A percentile compares a stretch with the other conserved stretches of the same genome.
Conservation (phyloP, 441 rosid genomes). For the Jatropha multifida region DNA sequence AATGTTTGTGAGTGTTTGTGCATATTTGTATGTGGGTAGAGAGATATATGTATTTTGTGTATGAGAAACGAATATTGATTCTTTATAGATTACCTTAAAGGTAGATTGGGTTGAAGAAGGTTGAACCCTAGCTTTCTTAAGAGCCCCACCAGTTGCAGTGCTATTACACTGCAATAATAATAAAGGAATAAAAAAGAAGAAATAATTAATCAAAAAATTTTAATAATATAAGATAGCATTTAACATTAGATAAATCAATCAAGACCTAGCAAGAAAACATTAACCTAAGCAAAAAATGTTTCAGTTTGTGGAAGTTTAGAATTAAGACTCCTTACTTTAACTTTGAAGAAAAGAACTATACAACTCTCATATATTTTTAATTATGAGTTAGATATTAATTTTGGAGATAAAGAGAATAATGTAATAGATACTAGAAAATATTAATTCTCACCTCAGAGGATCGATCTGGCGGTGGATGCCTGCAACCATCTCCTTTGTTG, state of each 20-base stretch:
- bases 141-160: slow-evolving; percentile 71
- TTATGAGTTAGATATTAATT: not conserved
- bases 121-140: slow-evolving; percentile 91
- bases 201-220: not conserved
- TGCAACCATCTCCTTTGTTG: slow-evolving; percentile 45
- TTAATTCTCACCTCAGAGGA: slow-evolving; percentile 60
- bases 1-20: slow-evolving; percentile 38
- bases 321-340: not conserved
- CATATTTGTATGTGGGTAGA: slow-evolving; percentile 29
- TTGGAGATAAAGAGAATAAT: not conserved
- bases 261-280: not conserved
- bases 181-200: not conserved
- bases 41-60: slow-evolving; percentile 23
- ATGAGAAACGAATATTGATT: slow-evolving; percentile 8
- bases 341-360: slow-evolving; percentile 2
- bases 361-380: not conserved
- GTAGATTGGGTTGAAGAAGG: slow-evolving; percentile 72
- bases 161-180: slow-evolving; percentile 60
- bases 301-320: not conserved
- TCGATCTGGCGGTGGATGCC: slow-evolving; percentile 71
- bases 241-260: no score
- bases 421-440: not conserved
- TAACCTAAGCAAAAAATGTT: not conserved
- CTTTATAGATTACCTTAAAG: slow-evolving; percentile 63
- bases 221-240: not conserved